A percentile compares a stretch with the other conserved stretches of the same genome.
These are phyloP conservation scores for Salvia hispanica DNA, from an alignment of 257 asterid genomes.

Conservation along the genomic window DNA sequence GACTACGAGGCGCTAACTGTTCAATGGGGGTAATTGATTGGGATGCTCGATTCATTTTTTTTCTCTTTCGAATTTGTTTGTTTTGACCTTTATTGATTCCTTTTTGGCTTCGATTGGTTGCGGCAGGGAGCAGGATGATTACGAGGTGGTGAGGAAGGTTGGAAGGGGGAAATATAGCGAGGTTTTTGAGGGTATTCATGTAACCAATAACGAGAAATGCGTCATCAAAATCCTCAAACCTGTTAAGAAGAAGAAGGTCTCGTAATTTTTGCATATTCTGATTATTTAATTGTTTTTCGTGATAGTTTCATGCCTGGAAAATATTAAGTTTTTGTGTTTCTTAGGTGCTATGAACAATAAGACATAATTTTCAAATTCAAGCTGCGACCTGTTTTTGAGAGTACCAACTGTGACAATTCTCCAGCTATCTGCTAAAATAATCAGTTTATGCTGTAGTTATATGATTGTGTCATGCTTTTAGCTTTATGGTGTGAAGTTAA, in stretches of 20 bases:
- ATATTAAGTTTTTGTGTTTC: neutral
- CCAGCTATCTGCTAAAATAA: neutral
- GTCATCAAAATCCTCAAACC: constrained; percentile 91
- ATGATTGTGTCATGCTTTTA: neutral
- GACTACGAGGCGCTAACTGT: constrained; percentile 87
- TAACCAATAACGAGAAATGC: constrained; percentile 78
- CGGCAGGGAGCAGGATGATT: constrained; percentile 88
- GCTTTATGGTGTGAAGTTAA: neutral
- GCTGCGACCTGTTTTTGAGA: constrained; percentile 5
- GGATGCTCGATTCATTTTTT: constrained; percentile 2
- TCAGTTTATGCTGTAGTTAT: neutral
- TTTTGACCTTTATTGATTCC: neutral
- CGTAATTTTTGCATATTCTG: neutral
- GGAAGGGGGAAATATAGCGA: constrained; percentile 98
- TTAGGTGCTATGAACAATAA: neutral
- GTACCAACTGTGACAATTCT: neutral
- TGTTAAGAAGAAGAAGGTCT: constrained; percentile 93
- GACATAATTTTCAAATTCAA: constrained; percentile 9
- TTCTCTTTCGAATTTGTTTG: neutral
- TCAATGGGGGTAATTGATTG: constrained; percentile 89
- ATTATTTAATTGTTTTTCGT: neutral
- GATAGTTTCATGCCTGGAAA: neutral
- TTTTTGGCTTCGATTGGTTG: constrained; percentile 37
- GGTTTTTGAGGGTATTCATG: constrained; percentile 86
- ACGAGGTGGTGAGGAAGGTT: constrained; percentile 92